Evolutionary conservation across 2,329 filamentous ascomycete species (phyloP), one percentile per base, ranked within the genome.

Genomic region (Annulohypoxylon truncatum): DNA sequence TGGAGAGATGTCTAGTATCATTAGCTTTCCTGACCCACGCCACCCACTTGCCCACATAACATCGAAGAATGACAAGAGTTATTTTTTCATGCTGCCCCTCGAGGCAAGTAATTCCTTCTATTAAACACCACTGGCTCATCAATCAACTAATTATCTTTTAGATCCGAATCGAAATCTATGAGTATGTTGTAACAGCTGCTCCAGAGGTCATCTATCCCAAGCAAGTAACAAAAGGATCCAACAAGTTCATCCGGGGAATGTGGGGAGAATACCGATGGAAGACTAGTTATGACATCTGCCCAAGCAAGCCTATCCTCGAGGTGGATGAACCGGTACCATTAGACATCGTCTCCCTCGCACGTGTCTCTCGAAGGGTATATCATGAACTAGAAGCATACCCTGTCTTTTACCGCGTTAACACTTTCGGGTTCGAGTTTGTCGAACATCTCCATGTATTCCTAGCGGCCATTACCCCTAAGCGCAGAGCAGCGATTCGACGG

Each of bases 341-440:
- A 12, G 12, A 46, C 1, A 35, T 47, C n/a, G 12, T 57, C 15
- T 24, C 22, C 2, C 60, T 63, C 2, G n/a, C 13, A 13, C 52
- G 28, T 7, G 28, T 40, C n/a, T 63, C 44, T 7, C 47, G 38
- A 40, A 26, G 10, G 4, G 31, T 48, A 4, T 52, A 58, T 10
- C 1, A 8, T 1, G 53, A 63, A 1, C 38, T 63, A 1, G 15
- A 53, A 24, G 1, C 1, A 8, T 18, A 1, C 2, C 60, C 53
- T 5, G 53, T 54, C 3, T 63, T 63, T 29, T 63, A 63, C 24
- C 28, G 40, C 1, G 38, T 58, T 10, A 63, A 63, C 8, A 28
- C 28, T 7, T 58, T 62, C n/a, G 3, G 26, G 1, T 56, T 62
- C 24, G 6, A 33, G 4, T 8, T 1, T 8, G 5, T 5, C 9